These are phyloP conservation scores for Wallacemonas sp. DNA, from an alignment of 208 protist species.

Conservation along the genomic window DNA sequence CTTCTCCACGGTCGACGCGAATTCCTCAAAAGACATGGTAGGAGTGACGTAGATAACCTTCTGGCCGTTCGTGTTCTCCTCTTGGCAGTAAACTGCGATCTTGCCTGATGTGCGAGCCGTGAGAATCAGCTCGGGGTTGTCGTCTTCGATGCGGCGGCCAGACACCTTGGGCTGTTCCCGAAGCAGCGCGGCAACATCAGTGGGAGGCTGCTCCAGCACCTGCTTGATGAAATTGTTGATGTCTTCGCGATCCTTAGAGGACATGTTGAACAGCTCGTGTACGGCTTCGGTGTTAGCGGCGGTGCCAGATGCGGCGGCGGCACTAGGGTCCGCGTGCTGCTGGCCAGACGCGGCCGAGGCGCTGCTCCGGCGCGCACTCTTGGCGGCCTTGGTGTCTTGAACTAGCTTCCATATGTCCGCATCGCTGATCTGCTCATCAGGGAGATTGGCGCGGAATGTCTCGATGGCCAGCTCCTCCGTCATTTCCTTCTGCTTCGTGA, in stretches of 20 bases:
- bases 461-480: conserved; percentile 47
- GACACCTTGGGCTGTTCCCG: conserved; percentile 30
- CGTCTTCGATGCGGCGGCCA: conserved; percentile 20
- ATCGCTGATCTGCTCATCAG: conserved; percentile 35
- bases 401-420: conserved; percentile 65
- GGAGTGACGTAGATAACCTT: conserved; percentile 75
- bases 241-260: conserved; percentile 57
- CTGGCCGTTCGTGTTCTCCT: conserved; percentile 44
- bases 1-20: conserved; percentile 66
- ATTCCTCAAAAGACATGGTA: conserved; percentile 71
- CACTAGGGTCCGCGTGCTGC: conserved; percentile 23
- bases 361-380: conserved; percentile 23
- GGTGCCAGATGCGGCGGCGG: background rate
- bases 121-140: conserved; percentile 32
- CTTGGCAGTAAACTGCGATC: conserved; percentile 77
- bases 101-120: conserved; percentile 55
- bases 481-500: conserved; percentile 64
- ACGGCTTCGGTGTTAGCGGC: conserved; percentile 26
- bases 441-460: conserved; percentile 72
- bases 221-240: conserved; percentile 79
- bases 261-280: conserved; percentile 58
- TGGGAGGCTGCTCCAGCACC: conserved; percentile 58
- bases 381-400: conserved; percentile 29
- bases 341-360: background rate
- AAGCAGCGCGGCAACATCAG: conserved; percentile 36